phyloP scores from a whole-genome alignment of 352 stramenopile genomes.

The Phytopythium kandeliae region DNA sequence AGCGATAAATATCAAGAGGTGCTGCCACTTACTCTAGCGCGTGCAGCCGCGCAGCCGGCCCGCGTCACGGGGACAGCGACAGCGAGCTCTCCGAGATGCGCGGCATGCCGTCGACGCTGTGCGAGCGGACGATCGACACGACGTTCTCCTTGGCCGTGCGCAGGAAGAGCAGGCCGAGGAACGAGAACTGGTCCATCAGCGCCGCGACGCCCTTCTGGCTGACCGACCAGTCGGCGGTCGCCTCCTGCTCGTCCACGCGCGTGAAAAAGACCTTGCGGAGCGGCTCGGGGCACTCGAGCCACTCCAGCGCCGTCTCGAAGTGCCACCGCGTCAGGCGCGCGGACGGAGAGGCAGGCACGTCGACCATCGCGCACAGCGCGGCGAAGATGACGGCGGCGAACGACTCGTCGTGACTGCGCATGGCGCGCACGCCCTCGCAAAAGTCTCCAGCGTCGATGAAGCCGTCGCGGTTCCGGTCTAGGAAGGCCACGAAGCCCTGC shows the following conservation, averaged over 20 bases:
- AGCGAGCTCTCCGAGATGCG: conserved; percentile 51
- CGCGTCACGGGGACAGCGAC: conserved; percentile 10
- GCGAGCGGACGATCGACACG: conserved; percentile 39
- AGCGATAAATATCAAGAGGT: conserved; percentile 5
- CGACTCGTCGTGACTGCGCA: conserved; percentile 44
- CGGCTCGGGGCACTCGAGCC: conserved; percentile 52
- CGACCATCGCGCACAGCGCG: conserved; percentile 40
- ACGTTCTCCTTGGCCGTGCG: conserved; percentile 61
- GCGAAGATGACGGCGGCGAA: conserved; percentile 65
- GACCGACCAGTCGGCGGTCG: conserved; percentile 27
- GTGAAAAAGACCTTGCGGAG: conserved; percentile 62
- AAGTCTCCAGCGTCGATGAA: conserved; percentile 75
- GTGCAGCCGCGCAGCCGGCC: no score
- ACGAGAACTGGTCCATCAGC: conserved; percentile 51
- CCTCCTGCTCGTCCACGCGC: conserved; percentile 32
- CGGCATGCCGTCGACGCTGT: conserved; percentile 38
- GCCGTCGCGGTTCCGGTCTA: conserved; percentile 62
- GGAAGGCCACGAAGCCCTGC: conserved; percentile 48
- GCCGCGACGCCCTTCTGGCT: conserved; percentile 34
- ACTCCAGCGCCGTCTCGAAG: conserved; percentile 45
- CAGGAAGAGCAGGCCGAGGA: conserved; percentile 62
- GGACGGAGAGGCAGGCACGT: conserved; percentile 7
- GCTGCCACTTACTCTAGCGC: not conserved
- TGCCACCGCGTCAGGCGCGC: conserved; percentile 18
- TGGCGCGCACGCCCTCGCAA: conserved; percentile 49